These are phyloP conservation scores for Synchytrium microbalum DNA, from an alignment of 371 early-diverging fungal species.

Conservation along the genomic window DNA sequence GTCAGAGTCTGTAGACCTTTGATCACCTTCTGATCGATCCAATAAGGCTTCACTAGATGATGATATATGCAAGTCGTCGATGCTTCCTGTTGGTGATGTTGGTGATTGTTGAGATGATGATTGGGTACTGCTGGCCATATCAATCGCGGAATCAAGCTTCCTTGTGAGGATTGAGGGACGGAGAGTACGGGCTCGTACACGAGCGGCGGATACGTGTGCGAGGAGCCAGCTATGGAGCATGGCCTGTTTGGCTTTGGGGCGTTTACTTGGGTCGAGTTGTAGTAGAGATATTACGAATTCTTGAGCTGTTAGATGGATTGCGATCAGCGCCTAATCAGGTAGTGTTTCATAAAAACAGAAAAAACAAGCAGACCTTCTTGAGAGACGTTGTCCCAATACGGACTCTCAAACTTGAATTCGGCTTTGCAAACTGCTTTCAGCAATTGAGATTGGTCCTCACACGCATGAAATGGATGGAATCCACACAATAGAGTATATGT, in stretches of 20 bases:
- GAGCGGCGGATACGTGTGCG: conserved; percentile 15
- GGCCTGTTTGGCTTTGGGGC: conserved; percentile 26
- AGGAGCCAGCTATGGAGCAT: conserved; percentile 26
- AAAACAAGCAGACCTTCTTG: conserved; percentile 14
- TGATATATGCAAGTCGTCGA: background rate
- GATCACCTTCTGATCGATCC: background rate
- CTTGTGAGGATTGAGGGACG: background rate
- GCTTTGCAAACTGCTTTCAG: conserved; percentile 24
- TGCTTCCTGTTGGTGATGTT: background rate
- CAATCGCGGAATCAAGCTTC: background rate
- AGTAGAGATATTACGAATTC: conserved; percentile 25
- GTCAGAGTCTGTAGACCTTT: too few species aligned
- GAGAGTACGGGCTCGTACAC: conserved; percentile 1
- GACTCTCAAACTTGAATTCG: conserved; percentile 25
- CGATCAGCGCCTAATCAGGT: background rate
- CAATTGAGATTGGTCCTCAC: conserved; percentile 24
- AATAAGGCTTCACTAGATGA: background rate
- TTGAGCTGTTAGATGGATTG: conserved; percentile 17
- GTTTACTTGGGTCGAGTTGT: conserved; percentile 20
- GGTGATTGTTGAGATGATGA: too few species aligned
- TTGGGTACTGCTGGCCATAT: background rate
- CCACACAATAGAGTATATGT: conserved; percentile 35
- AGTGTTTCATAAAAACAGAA: background rate
- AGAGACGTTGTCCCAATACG: conserved; percentile 27
- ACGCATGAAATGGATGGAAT: conserved; percentile 43